A percentile compares a stretch with the other conserved stretches of the same genome.
phyloP scores from a whole-genome alignment of 1,139 yeast species.

The Wickerhamomyces sp. region DNA sequence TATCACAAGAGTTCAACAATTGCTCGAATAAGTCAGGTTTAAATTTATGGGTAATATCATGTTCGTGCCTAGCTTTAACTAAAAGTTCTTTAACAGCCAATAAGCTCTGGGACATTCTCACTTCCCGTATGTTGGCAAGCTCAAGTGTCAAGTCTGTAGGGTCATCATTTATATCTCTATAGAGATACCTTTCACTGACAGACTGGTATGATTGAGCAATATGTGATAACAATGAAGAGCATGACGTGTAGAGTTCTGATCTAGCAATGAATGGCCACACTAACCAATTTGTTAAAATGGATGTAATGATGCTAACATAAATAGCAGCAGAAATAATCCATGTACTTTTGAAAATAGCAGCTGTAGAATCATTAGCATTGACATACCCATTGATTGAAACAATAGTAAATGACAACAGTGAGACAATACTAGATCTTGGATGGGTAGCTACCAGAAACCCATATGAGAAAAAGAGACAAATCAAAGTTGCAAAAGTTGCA shows the following conservation, averaged over 20 bases:
- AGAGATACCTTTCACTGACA: conserved; percentile 43
- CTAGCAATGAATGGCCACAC: conserved; percentile 47
- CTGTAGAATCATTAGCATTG: conserved; percentile 17
- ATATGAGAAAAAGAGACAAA: conserved; percentile 31
- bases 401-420: conserved; percentile 36
- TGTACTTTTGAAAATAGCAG: conserved; percentile 30
- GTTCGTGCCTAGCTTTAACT: conserved; percentile 35
- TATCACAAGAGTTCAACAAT: conserved; percentile 35
- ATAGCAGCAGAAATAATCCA: conserved; percentile 39
- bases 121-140: conserved; percentile 42
- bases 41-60: conserved; percentile 28
- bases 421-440: conserved; percentile 40
- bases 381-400: conserved; percentile 31
- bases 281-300: conserved; percentile 40
- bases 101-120: conserved; percentile 40
- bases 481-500: conserved; percentile 35
- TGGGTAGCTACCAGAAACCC: conserved; percentile 30
- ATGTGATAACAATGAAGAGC: conserved; percentile 36
- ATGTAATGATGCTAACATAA: conserved; percentile 33
- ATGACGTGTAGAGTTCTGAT: conserved; percentile 36
- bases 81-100: conserved; percentile 36
- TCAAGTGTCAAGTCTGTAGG: conserved; percentile 41
- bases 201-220: conserved; percentile 43
- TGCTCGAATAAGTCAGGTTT: conserved; percentile 26
- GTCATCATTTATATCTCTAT: conserved; percentile 41